Evolutionary conservation across 495 filamentous ascomycete genomes (phyloP), one percentile per base, ranked within the genome.

Genomic region (Xylaria venustula): DNA sequence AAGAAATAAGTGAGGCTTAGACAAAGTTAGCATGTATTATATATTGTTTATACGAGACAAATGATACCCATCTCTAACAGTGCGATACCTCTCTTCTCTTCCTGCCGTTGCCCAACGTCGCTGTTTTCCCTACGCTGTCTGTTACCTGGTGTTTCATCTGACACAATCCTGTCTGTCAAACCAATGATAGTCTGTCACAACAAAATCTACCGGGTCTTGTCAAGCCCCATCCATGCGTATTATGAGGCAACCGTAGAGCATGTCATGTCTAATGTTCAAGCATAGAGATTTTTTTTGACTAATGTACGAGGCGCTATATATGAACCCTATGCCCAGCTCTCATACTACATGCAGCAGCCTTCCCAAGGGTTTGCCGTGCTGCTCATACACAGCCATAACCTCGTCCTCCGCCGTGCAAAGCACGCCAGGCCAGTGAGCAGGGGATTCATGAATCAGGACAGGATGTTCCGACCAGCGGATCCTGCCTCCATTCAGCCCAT

Each of bases 341-440:
- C n/a, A 37, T 4, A 41, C 23, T 9, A 61, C 58, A 30, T 48
- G 58, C 23, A 61, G 3, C 1, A 54, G 9, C 36, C 64, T 69
- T 32, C 66, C 69, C 9, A 71, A 20, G 1, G 69, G 63, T 32
- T 51, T 64, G 11, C 69, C 69, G 1, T 52, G 55, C 15, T 66
- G 57, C 37, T 71, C 69, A 54, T 65, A 71, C 2, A 67, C 66
- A 17, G 60, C 69, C 64, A 71, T 54, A 12, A 71, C 62, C 32
- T 71, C 66, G 9, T 64, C 51, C n/a, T 45, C 53, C 3, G 55
- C 69, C 6, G 62, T 57, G 12, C 49, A 59, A 14, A 64, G 52
- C 11, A 71, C 54, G 0, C 66, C 57, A 0, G 69, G 69, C 69
- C 69, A 71, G 12, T 63, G 66, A 19, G 66, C 60, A 7, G 66